phyloP scores from a whole-genome alignment of 495 filamentous ascomycete species.

The Ramalina intermedia region DNA sequence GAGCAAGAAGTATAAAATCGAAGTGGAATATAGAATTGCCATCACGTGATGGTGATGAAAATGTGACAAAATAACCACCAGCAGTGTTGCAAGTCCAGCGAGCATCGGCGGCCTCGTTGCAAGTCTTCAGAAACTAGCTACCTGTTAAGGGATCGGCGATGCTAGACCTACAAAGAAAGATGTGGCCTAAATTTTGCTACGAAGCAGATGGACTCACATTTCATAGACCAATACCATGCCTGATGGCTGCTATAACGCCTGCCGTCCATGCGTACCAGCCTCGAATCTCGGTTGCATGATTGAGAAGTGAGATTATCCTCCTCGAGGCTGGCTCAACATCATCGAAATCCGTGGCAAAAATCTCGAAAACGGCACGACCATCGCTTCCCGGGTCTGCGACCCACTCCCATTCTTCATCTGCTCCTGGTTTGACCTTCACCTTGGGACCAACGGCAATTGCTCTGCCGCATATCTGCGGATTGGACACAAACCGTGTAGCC shows the following conservation, averaged over 20 bases:
- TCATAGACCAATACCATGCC: neutral
- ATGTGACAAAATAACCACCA: too few relatives aligned
- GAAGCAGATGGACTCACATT: neutral
- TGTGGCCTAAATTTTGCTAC: too few relatives aligned
- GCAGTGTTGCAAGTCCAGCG: too few relatives aligned
- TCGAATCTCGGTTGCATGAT: constrained; percentile 26
- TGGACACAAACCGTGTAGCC: constrained; percentile 30
- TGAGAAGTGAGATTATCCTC: constrained; percentile 32
- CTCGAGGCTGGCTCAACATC: constrained; percentile 35
- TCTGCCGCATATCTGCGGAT: constrained; percentile 35
- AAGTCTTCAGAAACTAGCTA: too few relatives aligned
- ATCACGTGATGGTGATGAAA: too few relatives aligned
- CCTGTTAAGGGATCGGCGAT: too few relatives aligned
- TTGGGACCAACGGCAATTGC: constrained; percentile 41
- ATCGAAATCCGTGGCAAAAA: constrained; percentile 43
- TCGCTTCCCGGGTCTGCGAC: constrained; percentile 18
- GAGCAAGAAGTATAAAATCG: too few relatives aligned
- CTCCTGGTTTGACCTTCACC: constrained; percentile 22
- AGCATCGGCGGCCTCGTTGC: too few relatives aligned
- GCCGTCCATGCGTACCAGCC: constrained; percentile 35
- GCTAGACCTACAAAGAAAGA: too few relatives aligned
- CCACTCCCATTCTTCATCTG: constrained; percentile 24
- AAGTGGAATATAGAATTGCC: too few relatives aligned
- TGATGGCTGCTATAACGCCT: constrained; percentile 25
- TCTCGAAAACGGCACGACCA: constrained; percentile 37